phyloP scores from a whole-genome alignment of 2,329 filamentous ascomycete species.

The Stachybotrys chlorohalonatus region DNA sequence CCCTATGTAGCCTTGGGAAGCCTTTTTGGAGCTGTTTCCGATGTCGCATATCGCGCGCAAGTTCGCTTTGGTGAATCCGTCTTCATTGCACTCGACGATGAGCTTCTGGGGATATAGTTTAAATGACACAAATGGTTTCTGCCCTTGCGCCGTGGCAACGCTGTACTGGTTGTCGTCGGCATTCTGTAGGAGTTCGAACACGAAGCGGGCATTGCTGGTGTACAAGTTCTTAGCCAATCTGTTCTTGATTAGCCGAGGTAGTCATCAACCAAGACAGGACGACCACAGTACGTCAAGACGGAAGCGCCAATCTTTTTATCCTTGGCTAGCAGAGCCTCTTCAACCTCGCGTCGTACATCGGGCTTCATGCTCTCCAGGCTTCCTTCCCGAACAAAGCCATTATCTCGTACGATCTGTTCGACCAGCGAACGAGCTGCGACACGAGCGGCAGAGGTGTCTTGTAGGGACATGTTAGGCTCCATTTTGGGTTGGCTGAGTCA shows the following conservation, averaged over 20 bases:
- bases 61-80: constrained; percentile 32
- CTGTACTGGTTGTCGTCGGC: constrained; percentile 40
- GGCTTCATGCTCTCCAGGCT: constrained; percentile 1
- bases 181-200: constrained; percentile 46
- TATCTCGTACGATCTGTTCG: not conserved
- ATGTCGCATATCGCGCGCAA: constrained; percentile 36
- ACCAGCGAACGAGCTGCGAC: not conserved
- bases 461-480: not conserved
- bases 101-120: constrained; percentile 25
- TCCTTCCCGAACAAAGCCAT: not conserved
- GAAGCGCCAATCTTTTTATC: constrained; percentile 14
- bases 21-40: constrained; percentile 34
- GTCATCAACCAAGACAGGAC: not conserved
- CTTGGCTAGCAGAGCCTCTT: constrained; percentile 12
- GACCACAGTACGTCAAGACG: constrained; percentile 10
- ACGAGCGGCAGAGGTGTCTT: not conserved
- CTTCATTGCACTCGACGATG: constrained; percentile 40
- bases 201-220: constrained; percentile 32
- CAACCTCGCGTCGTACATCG: constrained; percentile 8
- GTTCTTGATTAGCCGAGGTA: not conserved
- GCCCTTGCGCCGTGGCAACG: constrained; percentile 6
- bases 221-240: constrained; percentile 35
- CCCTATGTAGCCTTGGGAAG: constrained; percentile 33
- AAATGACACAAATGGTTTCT: constrained; percentile 23
- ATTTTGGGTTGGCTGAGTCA: no score